Conservation (phyloP, 78 protist genomes). For the Blattamonas nauphoetae region DNA sequence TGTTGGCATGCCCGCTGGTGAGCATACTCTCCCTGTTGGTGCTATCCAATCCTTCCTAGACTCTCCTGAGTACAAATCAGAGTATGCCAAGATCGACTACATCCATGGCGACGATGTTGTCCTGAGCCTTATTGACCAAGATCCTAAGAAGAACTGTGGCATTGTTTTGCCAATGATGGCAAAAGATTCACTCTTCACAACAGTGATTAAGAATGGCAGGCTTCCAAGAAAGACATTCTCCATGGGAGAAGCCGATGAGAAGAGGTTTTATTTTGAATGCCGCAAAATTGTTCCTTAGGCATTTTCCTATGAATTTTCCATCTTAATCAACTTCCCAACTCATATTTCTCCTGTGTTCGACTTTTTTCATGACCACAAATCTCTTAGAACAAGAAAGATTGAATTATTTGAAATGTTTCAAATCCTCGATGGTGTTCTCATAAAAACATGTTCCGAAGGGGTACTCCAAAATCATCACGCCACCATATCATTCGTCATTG, state of each 20-base stretch:
- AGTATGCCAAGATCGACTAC: not conserved
- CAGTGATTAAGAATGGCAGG: not conserved
- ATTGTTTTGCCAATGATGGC: not conserved
- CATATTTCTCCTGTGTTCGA: too few relatives aligned
- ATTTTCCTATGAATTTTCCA: too few relatives aligned
- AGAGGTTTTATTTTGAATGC: not conserved
- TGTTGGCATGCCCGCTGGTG: not conserved
- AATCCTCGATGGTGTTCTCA: too few relatives aligned
- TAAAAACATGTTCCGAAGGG: too few relatives aligned
- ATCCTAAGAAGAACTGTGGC: not conserved
- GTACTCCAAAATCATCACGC: too few relatives aligned
- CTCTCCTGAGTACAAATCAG: not conserved
- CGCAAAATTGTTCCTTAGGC: not conserved
- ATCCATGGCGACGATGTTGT: constrained; percentile 7
- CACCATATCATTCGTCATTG: too few relatives aligned
- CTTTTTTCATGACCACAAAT: too few relatives aligned
- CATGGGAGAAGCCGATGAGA: constrained; percentile 11
- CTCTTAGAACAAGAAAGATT: too few relatives aligned
- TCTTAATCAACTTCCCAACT: too few relatives aligned
- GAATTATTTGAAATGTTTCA: too few relatives aligned
- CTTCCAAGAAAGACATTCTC: constrained; percentile 9
- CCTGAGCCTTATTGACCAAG: not conserved
- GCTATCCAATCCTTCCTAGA: not conserved
- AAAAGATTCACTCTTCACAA: not conserved
- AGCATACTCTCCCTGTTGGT: not conserved